Evolutionary conservation across 2,329 filamentous ascomycete species (phyloP).

Genomic region (Tothia fuscella): DNA sequence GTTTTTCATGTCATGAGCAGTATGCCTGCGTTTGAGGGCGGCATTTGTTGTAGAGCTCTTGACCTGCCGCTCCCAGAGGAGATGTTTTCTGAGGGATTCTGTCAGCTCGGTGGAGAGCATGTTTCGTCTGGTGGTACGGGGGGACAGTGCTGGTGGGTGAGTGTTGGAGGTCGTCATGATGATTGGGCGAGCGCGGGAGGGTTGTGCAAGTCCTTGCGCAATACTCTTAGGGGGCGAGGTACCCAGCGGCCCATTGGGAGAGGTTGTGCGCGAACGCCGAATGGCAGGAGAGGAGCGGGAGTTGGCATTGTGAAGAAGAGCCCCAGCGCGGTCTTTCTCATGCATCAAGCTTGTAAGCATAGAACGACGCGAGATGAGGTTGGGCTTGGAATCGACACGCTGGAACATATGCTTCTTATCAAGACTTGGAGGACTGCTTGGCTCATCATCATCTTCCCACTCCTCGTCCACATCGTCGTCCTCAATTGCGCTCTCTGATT

Average conservation of each 20-base stretch:
- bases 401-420: slow-evolving; percentile 75
- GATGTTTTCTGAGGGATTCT: slow-evolving; percentile 78
- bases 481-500: slow-evolving; percentile 73
- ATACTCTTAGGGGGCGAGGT: slow-evolving; percentile 51
- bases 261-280: slow-evolving; percentile 51
- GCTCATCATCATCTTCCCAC: slow-evolving; percentile 54
- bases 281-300: slow-evolving; percentile 43
- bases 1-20: slow-evolving; percentile 71
- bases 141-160: slow-evolving; percentile 70
- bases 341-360: slow-evolving; percentile 83
- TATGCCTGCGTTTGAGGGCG: slow-evolving; percentile 79
- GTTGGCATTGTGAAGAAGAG: slow-evolving; percentile 52
- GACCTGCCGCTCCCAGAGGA: slow-evolving; percentile 91
- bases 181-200: slow-evolving; percentile 70
- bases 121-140: slow-evolving; percentile 80
- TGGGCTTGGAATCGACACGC: slow-evolving; percentile 76
- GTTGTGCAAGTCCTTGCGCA: slow-evolving; percentile 40
- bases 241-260: slow-evolving; percentile 54
- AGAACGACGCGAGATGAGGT: slow-evolving; percentile 75
- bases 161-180: slow-evolving; percentile 55
- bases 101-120: slow-evolving; percentile 95
- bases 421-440: slow-evolving; percentile 71
- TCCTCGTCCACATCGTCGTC: slow-evolving; percentile 35
- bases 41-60: slow-evolving; percentile 83
- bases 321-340: slow-evolving; percentile 60